Evolutionary conservation across 306 rosid genomes (phyloP), one percentile per base, ranked within the genome.

Genomic region (Cucurbita argyrosperma): DNA sequence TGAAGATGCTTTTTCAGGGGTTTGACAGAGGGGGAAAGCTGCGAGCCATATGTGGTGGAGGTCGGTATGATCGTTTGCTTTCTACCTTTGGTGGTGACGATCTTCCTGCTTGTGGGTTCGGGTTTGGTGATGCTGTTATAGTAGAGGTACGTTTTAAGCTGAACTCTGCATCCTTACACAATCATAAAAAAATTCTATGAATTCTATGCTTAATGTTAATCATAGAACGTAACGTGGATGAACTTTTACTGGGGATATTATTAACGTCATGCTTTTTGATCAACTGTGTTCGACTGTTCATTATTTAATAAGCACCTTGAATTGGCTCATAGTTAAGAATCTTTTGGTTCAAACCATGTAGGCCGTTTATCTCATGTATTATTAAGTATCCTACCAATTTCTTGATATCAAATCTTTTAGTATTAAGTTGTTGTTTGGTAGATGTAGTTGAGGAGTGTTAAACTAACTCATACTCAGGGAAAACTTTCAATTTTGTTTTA

Each of bases 11-110:
- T 46, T 65, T 70, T 75, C 81, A 94, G 98, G 97, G 98, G 74
- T 94, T 90, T 84, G 97, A 94, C 80, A 83, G 92, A 77, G 88
- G 82, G 80, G 88, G 98, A 79, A 94, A 94, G 92, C 84, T 94
- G 81, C 90, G 98, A 77, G 98, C 98, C 80, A 88, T 94, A 77
- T 94, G 98, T 72, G 98, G 98, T 35, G 98, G 97, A 54, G 98
- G 98, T 35, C 79, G 98, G 76, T 94, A 94, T 82, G 98, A 94
- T 78, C 83, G 50, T 51, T 81, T 94, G 79, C 92, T 94, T 86
- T 90, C 98, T 75, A 94, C 96, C 30, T 90, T 87, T 84, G 98
- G 98, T 14, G 95, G 92, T 30, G 97, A 89, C 74, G 96, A 90
- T 66, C 76, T 89, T 78, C 88, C 98, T 80, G 96, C 97, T 59